Evolutionary conservation across 1,284 basidiomycete species (phyloP).

Genomic region (Athelia psychrophila): DNA sequence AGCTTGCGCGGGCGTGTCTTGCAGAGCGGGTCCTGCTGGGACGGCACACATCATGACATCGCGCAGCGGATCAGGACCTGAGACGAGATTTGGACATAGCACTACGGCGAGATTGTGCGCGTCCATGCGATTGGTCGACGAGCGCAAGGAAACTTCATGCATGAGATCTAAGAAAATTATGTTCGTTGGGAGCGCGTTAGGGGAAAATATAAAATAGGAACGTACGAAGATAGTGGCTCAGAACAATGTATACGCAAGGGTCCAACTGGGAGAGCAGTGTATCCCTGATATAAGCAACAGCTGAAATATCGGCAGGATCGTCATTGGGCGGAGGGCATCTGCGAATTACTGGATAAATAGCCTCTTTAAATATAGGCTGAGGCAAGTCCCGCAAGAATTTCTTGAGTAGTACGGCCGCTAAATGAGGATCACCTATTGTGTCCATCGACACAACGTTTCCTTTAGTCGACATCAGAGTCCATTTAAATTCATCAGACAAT

Average conservation of each 20-base stretch:
- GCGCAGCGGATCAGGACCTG: constrained; percentile 59
- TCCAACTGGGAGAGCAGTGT: constrained; percentile 62
- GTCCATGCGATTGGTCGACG: constrained; percentile 73
- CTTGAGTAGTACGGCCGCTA: constrained; percentile 83
- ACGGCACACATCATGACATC: constrained; percentile 73
- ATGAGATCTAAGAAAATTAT: constrained; percentile 59
- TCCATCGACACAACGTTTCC: constrained; percentile 75
- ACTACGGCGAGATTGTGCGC: constrained; percentile 80
- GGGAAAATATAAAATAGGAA: constrained; percentile 14
- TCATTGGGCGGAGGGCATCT: constrained; percentile 61
- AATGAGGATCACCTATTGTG: constrained; percentile 72
- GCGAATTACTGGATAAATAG: constrained; percentile 60
- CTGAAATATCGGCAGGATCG: constrained; percentile 54
- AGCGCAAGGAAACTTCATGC: constrained; percentile 70
- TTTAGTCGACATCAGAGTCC: constrained; percentile 20
- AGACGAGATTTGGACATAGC: constrained; percentile 75
- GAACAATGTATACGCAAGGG: constrained; percentile 70
- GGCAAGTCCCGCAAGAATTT: constrained; percentile 81
- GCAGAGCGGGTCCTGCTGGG: constrained; percentile 39
- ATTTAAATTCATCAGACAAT: not conserved
- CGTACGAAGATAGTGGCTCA: constrained; percentile 73
- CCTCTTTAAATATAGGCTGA: constrained; percentile 70
- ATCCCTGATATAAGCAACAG: constrained; percentile 63
- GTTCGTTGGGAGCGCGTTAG: constrained; percentile 3
- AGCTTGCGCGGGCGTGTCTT: constrained; percentile 14